Percentiles rank a stretch among this genome's conserved stretches.
Evolutionary conservation across 2,329 filamentous ascomycete genomes (phyloP).

Genomic region (Sclerotinia spermophila): DNA sequence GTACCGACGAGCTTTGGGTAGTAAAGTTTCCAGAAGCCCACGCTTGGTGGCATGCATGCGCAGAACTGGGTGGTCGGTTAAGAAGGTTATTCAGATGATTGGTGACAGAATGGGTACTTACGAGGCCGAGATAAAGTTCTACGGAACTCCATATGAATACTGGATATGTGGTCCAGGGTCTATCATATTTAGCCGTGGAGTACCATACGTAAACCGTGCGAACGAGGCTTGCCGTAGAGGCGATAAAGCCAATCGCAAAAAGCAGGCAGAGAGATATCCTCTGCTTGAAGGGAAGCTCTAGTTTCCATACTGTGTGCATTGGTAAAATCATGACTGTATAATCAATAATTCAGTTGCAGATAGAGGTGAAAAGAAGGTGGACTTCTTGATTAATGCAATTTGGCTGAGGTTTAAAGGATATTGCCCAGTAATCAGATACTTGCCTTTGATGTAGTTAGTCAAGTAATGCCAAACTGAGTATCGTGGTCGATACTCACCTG

Average conservation of each 20-base stretch:
- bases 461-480: neutral
- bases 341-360: neutral
- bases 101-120: neutral
- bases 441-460: neutral
- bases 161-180: neutral
- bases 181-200: neutral
- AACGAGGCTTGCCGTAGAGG: neutral
- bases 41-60: neutral
- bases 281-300: neutral
- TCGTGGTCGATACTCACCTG: neutral
- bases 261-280: neutral
- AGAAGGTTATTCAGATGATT: too few relatives aligned
- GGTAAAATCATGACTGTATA: neutral
- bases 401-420: neutral
- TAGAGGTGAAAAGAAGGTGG: neutral
- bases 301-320: neutral
- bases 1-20: neutral
- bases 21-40: slow-evolving; percentile 1
- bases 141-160: neutral
- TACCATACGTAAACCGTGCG: neutral
- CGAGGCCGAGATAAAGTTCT: neutral
- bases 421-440: neutral
- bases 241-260: neutral
- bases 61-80: neutral
- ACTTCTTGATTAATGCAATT: neutral